Conservation (phyloP, 202 grass and related monocot species). For the Cymbopogon flexuosus region DNA sequence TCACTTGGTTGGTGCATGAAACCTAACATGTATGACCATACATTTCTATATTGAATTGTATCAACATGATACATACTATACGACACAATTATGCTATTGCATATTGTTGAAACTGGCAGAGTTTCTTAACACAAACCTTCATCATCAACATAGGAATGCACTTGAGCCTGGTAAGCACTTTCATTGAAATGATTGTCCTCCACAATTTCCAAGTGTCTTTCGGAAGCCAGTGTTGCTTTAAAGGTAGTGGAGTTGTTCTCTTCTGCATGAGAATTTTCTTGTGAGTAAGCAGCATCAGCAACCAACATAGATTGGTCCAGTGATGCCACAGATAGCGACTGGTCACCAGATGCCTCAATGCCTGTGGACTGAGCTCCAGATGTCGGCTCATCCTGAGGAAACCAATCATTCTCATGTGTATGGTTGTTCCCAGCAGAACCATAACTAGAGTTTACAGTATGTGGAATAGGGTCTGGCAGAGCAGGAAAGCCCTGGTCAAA, state of each 20-base stretch:
- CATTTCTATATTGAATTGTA: neutral
- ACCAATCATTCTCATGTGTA: constrained; percentile 50
- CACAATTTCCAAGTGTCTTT: constrained; percentile 46
- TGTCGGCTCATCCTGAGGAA: constrained; percentile 45
- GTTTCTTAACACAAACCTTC: constrained; percentile 48
- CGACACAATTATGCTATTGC: neutral
- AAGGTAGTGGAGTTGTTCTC: constrained; percentile 32
- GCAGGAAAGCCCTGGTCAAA: constrained; percentile 56
- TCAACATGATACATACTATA: neutral
- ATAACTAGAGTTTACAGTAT: constrained; percentile 41
- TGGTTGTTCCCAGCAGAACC: constrained; percentile 31
- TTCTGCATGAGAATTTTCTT: constrained; percentile 41
- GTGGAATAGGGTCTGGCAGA: constrained; percentile 42
- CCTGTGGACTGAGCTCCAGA: constrained; percentile 29
- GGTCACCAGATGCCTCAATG: constrained; percentile 29
- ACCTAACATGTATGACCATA: neutral
- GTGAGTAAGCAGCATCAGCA: constrained; percentile 20
- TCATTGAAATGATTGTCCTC: constrained; percentile 47
- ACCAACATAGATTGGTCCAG: constrained; percentile 35
- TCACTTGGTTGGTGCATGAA: no score
- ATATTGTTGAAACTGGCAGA: constrained; percentile 9
- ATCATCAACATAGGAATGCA: constrained; percentile 43
- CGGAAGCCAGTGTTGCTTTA: constrained; percentile 34
- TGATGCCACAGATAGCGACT: constrained; percentile 28
- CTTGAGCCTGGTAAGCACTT: constrained; percentile 59